Evolutionary conservation across 495 filamentous ascomycete species (phyloP), one percentile per base, ranked within the genome.

Genomic region (Hyaloscypha hepaticicola): DNA sequence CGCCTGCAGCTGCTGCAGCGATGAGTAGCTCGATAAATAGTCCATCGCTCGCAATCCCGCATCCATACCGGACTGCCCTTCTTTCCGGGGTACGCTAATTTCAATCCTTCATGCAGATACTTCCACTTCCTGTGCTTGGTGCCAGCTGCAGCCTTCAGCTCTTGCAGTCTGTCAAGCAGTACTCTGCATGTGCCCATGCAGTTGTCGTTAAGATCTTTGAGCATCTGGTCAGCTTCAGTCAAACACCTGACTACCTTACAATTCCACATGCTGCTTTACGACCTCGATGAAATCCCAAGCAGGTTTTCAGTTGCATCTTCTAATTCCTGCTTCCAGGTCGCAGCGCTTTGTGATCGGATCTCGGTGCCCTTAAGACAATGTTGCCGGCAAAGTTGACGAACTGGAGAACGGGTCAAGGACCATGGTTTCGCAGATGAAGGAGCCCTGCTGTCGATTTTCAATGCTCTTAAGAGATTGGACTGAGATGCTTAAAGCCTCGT

Each of bases 351-450:
- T 8, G 38, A 41, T 41, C 6, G 38, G 38, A 41, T 41, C 38
- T 41, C 8, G 3, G 3, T 41, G 38, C 38, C 14, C 14, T 41
- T 41, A 14, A 41, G 38, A 41, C 38, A 0, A 76, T 38, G 62
- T 75, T 75, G 11, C 62, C 67, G 29, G 73, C 70, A 61, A 79
- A 76, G 53, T 77, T 73, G 19, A 82, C 63, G 29, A 82, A 80
- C 41, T 72, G 60, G 8, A 80, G 34, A 55, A 79, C 12, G 75
- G 76, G 48, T 80, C 78, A 77, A 80, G 80, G 19, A 41, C 38
- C 38, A 41, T 41, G 38, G 38, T n/a, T n/a, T n/a, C n/a, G n/a
- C n/a, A n/a, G n/a, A n/a, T n/a, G 31, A 5, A 34, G 31, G 31
- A 34, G 31, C 5, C 5, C 12, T 34, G 5, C 12, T 12, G 31